phyloP scores from a whole-genome alignment of 202 grass and related monocot species.

The Schoenoplectus tabernaemontani region DNA sequence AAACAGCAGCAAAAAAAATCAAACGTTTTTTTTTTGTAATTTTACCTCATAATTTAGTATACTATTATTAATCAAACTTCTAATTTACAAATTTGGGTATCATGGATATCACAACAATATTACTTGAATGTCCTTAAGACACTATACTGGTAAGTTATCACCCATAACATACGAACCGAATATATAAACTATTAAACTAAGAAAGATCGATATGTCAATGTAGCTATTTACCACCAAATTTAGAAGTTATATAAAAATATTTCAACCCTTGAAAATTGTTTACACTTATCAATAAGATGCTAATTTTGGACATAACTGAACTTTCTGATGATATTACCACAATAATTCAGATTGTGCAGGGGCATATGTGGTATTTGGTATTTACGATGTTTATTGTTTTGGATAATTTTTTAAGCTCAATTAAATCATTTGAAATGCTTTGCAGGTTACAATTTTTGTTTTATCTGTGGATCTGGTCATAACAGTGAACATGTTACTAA shows the following conservation, averaged over 20 bases:
- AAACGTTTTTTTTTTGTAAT: no score
- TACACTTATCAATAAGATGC: neutral
- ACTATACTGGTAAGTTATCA: neutral
- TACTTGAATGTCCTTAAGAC: neutral
- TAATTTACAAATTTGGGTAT: neutral
- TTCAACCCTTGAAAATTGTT: neutral
- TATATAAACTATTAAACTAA: no score
- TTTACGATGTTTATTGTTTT: neutral
- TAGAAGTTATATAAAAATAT: no score
- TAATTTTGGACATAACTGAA: neutral
- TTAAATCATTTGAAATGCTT: neutral
- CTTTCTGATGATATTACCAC: neutral
- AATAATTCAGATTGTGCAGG: neutral
- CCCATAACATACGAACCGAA: neutral
- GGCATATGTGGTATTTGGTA: neutral
- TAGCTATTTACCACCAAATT: no score
- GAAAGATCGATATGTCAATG: no score
- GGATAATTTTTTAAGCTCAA: neutral
- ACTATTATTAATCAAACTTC: no score
- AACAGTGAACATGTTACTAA: neutral
- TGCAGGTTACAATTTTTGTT: slow-evolving; percentile 1
- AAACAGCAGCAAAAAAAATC: no score
- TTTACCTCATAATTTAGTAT: no score
- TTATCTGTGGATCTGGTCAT: neutral
- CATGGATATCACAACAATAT: neutral